Evolutionary conservation across 768 basidiomycete species (phyloP), one percentile per base, ranked within the genome.

Genomic region (Tylopilus cervinicoccineus): DNA sequence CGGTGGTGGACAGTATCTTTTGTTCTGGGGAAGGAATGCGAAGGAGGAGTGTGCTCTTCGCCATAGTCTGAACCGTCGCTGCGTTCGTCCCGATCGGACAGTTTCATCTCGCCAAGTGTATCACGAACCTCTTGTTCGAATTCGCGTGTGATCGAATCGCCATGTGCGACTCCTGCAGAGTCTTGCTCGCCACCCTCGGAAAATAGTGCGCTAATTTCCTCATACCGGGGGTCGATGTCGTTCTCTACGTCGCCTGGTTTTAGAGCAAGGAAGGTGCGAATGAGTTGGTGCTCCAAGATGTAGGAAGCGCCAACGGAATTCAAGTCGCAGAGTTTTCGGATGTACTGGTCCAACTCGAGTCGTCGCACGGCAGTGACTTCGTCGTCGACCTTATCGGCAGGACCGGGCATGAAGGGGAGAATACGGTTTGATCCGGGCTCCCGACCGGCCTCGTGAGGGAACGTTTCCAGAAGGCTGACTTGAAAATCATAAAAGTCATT

Each of bases 401-500:
- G 96, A 3, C 96, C 96, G 3, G 96, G 96, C 96, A 99, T 99
- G 69, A 83, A 97, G 2, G 96, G 96, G 23, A 99, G 72, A 43
- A 95, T 86, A 29, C 96, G 79, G 9, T 76, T 75, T 53, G 80
- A 72, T 24, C 76, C 75, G 10, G 79, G 73, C 29, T 83, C 70
- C 14, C 89, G 80, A 19, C 96, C 96, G 13, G 93, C 96, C 70
- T 99, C 96, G 38, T 78, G 78, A 7, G 94, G 93, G 69, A 94
- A 97, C 0, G 78, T 76, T 38, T 93, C 80, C 52, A 98, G 80
- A 20, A 99, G 79, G 5, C 80, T 74, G 47, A 96, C 87, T 63
- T 99, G 96, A 68, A 97, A 97, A 60, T 94, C 90, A 70, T 95
- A 97, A 68, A 99, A 99, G 68, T 99, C 95, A 60, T 94, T 89